Base-by-base conservation (phyloP, 1,284 basidiomycete species). In the Ceratobasidium sp. region DNA sequence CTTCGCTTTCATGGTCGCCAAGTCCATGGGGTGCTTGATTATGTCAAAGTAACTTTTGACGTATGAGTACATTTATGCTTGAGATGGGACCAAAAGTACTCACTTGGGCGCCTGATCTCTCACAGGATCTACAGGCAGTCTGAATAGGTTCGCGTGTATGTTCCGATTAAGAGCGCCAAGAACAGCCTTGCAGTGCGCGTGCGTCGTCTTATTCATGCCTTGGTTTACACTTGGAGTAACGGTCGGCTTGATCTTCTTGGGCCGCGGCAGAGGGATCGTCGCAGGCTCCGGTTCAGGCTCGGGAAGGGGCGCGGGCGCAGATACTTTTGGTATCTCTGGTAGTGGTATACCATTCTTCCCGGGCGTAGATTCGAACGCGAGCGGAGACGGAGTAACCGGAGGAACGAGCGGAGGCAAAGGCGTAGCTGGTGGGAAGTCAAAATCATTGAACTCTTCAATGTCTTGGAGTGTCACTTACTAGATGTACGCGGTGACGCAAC, bases 1-100 rank as follows among this genome's bases (percentile, higher is more conserved):
- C 85, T 98, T 99, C 74, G 94, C 94, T 26, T 89, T 88, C 86
- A 98, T 94, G 0, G 96, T 97, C 67, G 92, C 92, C 15, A 99
- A 87, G 84, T 99, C 97, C 95, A 99, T 99, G 0, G 98, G 97
- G 17, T 93, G 88, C 84, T 94, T 94, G 85, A 99, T 94, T 78
- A 97, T 86, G 71, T 94, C 91, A 82, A 96, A 96, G 84, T 99
- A 99, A 80, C 95, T 96, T 38, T 76, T 33, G 79, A 62, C 52
- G 38, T 64, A 76, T 78, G 57, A 78, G 79, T 40, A 42, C 28
- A 20, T 23, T 28, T 46, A 9, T 64, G 57, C 44, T 28, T 13
- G 3, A 65, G 26, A 12, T n/a, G n/a, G 15, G 44, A 5, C 17
- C 33, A 50, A 28, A 61, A 52, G 44, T 33, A 87, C 89, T 73